Conservation (phyloP, 768 basidiomycete genomes). For the Phylloporus sp. region DNA sequence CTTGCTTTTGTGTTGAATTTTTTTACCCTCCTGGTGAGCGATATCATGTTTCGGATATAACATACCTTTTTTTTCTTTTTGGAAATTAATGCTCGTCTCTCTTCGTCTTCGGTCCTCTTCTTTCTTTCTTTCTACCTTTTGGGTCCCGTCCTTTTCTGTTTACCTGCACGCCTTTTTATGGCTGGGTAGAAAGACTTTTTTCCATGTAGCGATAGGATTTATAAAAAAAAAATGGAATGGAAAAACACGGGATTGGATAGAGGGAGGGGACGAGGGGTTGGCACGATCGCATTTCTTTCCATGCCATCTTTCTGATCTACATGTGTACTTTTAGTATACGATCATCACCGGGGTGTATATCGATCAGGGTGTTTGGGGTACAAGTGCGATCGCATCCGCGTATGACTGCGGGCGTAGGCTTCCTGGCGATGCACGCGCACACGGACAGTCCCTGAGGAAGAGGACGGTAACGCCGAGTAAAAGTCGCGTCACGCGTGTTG, state of each 20-base stretch:
- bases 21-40: conserved; percentile 9
- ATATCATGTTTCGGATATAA: conserved; percentile 2
- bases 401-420: too few relatives aligned
- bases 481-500: too few relatives aligned
- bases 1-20: neutral
- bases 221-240: neutral
- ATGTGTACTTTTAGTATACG: neutral
- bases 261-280: neutral
- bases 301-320: neutral
- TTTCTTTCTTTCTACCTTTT: neutral
- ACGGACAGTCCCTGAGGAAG: too few relatives aligned
- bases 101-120: neutral
- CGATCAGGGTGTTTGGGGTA: neutral
- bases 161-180: neutral
- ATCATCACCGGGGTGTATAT: neutral
- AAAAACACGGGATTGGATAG: neutral
- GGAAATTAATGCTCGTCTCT: conserved; percentile 6
- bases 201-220: conserved; percentile 19
- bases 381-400: too few relatives aligned
- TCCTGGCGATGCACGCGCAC: too few relatives aligned
- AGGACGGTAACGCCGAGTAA: too few relatives aligned
- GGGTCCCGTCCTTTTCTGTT: neutral
- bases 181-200: neutral
- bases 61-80: neutral
- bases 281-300: neutral